A percentile compares a stretch with the other conserved stretches of the same genome.
These are phyloP conservation scores for Rubroboletus satanas DNA, from an alignment of 768 basidiomycete genomes.

Conservation along the genomic window DNA sequence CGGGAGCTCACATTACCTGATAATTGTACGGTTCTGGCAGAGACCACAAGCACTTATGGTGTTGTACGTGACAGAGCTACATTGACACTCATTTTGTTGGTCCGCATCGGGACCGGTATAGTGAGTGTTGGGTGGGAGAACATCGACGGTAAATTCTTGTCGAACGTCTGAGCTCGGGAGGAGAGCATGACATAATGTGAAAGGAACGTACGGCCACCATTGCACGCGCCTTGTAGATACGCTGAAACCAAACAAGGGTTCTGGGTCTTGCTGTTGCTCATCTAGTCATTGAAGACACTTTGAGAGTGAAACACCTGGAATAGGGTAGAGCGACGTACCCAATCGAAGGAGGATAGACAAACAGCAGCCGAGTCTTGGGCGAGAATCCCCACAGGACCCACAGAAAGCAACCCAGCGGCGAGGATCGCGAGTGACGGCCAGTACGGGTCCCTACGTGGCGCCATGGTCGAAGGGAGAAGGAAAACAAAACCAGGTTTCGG, in stretches of 20 bases:
- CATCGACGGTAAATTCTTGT: slow-evolving; percentile 37
- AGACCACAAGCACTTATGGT: slow-evolving; percentile 54
- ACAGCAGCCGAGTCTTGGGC: slow-evolving; percentile 25
- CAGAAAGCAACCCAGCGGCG: slow-evolving; percentile 11
- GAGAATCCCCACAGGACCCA: slow-evolving; percentile 8
- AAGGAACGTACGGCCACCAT: slow-evolving; percentile 36
- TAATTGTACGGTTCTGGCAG: slow-evolving; percentile 46
- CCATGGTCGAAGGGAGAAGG: slow-evolving; percentile 8
- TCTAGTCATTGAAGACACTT: slow-evolving; percentile 12
- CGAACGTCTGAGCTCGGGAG: slow-evolving; percentile 1
- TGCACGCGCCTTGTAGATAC: slow-evolving; percentile 41
- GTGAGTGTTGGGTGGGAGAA: slow-evolving; percentile 33
- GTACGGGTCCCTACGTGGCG: background rate
- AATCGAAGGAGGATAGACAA: slow-evolving; percentile 22
- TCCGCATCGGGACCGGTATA: slow-evolving; percentile 34
- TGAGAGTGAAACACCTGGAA: background rate
- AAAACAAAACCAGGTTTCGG: background rate
- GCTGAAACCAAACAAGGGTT: slow-evolving; percentile 47
- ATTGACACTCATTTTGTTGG: slow-evolving; percentile 40
- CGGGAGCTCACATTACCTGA: slow-evolving; percentile 27
- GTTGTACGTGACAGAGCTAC: slow-evolving; percentile 54
- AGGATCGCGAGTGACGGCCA: slow-evolving; percentile 21
- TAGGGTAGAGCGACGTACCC: slow-evolving; percentile 20
- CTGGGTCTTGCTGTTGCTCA: slow-evolving; percentile 43
- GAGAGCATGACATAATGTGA: slow-evolving; percentile 3